These are phyloP conservation scores for Aspergillus ochraceus DNA, from an alignment of 2,329 filamentous ascomycete species.

Conservation along the genomic window DNA sequence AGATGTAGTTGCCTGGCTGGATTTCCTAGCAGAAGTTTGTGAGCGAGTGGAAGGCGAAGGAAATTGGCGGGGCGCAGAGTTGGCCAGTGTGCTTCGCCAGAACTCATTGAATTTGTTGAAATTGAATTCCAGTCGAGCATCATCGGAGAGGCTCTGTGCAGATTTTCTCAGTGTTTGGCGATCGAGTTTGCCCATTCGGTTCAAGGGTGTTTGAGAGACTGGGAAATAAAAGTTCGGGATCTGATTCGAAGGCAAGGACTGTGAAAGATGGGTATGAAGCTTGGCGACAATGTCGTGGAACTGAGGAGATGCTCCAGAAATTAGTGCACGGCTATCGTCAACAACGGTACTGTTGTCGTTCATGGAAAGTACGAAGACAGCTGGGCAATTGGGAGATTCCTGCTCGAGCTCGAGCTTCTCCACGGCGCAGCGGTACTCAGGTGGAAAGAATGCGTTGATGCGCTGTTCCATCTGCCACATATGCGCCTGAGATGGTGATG, in stretches of 20 bases:
- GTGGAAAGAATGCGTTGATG: slow-evolving; percentile 11
- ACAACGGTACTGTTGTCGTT: background rate
- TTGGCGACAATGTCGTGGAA: slow-evolving; percentile 8
- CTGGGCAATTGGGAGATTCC: slow-evolving; percentile 2
- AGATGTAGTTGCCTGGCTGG: background rate
- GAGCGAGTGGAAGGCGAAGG: background rate
- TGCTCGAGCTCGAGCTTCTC: slow-evolving; percentile 14
- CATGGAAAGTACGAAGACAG: slow-evolving; percentile 23
- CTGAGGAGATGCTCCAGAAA: slow-evolving; percentile 15
- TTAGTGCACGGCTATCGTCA: background rate
- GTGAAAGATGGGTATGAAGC: slow-evolving; percentile 15
- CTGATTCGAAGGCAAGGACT: slow-evolving; percentile 31
- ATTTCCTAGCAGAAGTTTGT: background rate
- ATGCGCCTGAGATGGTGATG: slow-evolving; percentile 2
- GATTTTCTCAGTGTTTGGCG: slow-evolving; percentile 20
- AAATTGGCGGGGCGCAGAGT: background rate
- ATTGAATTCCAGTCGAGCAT: slow-evolving; percentile 16
- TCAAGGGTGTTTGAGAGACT: slow-evolving; percentile 33
- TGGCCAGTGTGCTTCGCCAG: background rate
- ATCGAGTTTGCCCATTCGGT: slow-evolving; percentile 34
- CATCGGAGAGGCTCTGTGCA: slow-evolving; percentile 11
- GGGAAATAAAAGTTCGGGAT: slow-evolving; percentile 37
- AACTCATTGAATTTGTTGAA: slow-evolving; percentile 19
- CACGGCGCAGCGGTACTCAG: slow-evolving; percentile 21
- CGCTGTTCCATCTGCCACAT: slow-evolving; percentile 13